Evolutionary conservation across 768 basidiomycete species (phyloP).

Genomic region (Tricholoma matsutake): DNA sequence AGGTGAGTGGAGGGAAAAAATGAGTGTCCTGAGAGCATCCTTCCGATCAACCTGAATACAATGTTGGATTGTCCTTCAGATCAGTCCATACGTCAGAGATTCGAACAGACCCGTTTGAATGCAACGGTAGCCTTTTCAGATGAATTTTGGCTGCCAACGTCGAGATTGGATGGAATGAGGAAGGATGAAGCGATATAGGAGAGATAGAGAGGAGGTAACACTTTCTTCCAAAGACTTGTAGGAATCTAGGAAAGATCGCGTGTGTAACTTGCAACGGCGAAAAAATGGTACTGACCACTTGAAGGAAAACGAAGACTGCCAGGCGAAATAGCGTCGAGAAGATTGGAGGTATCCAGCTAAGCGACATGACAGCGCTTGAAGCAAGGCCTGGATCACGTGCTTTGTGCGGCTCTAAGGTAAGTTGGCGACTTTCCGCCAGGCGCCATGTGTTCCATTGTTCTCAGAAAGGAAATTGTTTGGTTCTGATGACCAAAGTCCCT

Average conservation of each 20-base stretch:
- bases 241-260: conserved; percentile 33
- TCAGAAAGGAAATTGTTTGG: too few species aligned
- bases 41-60: background rate
- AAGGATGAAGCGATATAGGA: conserved; percentile 23
- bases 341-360: conserved; percentile 19
- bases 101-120: background rate
- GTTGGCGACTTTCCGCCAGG: too few species aligned
- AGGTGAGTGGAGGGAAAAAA: conserved; percentile 36
- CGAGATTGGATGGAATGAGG: conserved; percentile 11
- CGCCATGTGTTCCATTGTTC: too few species aligned
- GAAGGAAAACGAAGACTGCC: conserved; percentile 45
- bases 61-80: background rate
- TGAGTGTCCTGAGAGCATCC: conserved; percentile 7
- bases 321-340: conserved; percentile 40
- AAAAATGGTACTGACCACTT: conserved; percentile 37
- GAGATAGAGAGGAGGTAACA: conserved; percentile 29
- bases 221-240: conserved; percentile 29
- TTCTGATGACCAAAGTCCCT: too few species aligned
- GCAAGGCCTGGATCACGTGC: too few species aligned
- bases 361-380: background rate
- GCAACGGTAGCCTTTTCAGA: background rate
- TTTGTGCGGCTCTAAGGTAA: too few species aligned
- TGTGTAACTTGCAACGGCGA: background rate
- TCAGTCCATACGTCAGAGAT: background rate
- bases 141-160: background rate